A percentile compares a stretch with the other conserved stretches of the same genome.
Evolutionary conservation across 352 stramenopile genomes (phyloP).

Genomic region (Pilasporangium apinafurcum): DNA sequence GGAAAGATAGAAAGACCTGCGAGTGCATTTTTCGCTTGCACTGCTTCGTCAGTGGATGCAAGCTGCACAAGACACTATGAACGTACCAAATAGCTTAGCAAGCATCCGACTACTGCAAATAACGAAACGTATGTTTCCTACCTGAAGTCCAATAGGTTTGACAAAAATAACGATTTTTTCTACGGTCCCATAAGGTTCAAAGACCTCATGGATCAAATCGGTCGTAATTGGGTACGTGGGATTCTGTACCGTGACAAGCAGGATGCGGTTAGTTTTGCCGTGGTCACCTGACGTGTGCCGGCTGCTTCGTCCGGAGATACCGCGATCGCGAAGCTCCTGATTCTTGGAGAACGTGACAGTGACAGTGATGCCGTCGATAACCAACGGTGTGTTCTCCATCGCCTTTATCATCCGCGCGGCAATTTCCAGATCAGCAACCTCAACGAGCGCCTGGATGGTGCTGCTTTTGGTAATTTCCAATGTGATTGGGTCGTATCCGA

Average conservation of each 20-base stretch:
- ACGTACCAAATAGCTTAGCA: background rate
- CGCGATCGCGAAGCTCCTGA: slow-evolving; percentile 42
- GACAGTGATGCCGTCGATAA: slow-evolving; percentile 9
- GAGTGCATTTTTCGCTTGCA: slow-evolving; percentile 32
- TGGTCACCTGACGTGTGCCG: background rate
- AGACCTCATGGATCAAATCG: slow-evolving; percentile 42
- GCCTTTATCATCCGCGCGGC: slow-evolving; percentile 19
- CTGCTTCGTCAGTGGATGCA: slow-evolving; percentile 27
- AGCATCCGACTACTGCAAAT: background rate
- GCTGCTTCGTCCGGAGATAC: slow-evolving; percentile 1
- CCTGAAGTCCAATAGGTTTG: slow-evolving; percentile 45
- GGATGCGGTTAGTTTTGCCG: slow-evolving; percentile 37
- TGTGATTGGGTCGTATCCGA: slow-evolving; percentile 23
- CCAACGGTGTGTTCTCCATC: slow-evolving; percentile 17
- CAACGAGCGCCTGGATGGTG: slow-evolving; percentile 40
- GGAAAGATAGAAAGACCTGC: slow-evolving; percentile 52
- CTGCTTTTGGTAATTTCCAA: slow-evolving; percentile 20
- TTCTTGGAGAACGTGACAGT: slow-evolving; percentile 49
- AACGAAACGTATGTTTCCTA: background rate
- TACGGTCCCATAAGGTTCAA: slow-evolving; percentile 35
- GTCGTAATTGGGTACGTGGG: slow-evolving; percentile 53
- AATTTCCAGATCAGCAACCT: slow-evolving; percentile 22
- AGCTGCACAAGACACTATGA: slow-evolving; percentile 51
- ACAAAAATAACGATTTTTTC: slow-evolving; percentile 64
- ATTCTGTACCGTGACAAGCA: slow-evolving; percentile 66